Evolutionary conservation across 306 rosid genomes (phyloP).

Genomic region (Lablab purpureus): DNA sequence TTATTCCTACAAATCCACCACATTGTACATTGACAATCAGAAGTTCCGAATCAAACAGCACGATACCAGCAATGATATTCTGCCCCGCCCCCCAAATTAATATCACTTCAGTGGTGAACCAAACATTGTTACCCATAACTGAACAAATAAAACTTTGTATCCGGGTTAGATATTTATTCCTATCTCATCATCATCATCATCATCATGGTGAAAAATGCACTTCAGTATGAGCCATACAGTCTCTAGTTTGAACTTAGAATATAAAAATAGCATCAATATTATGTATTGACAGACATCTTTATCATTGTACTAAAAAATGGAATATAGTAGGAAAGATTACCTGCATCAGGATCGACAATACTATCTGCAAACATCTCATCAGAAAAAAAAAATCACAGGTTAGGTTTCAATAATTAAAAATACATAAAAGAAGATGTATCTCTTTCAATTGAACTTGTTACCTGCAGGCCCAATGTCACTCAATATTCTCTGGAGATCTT

Average conservation of each 20-base stretch:
- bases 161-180: not conserved
- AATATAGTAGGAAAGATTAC: slow-evolving; percentile 54
- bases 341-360: slow-evolving; percentile 82
- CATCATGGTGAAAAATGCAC: not conserved
- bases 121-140: slow-evolving; percentile 3
- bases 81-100: not conserved
- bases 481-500: slow-evolving; percentile 87
- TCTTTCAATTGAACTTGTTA: slow-evolving; percentile 41
- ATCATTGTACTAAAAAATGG: slow-evolving; percentile 2
- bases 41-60: slow-evolving; percentile 28
- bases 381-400: slow-evolving; percentile 44
- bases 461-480: slow-evolving; percentile 84
- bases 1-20: slow-evolving; percentile 14
- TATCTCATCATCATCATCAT: not conserved
- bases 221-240: not conserved
- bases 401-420: slow-evolving; percentile 44
- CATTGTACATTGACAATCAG: not conserved
- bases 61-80: slow-evolving; percentile 5
- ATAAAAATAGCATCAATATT: slow-evolving; percentile 31
- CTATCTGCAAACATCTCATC: slow-evolving; percentile 61
- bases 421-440: not conserved
- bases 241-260: slow-evolving; percentile 31
- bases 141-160: not conserved
- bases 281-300: slow-evolving; percentile 17
- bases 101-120: slow-evolving; percentile 12